Evolutionary conservation across 441 rosid genomes (phyloP), one percentile per base, ranked within the genome.

Genomic region (Bocquillonia castaneifolia): DNA sequence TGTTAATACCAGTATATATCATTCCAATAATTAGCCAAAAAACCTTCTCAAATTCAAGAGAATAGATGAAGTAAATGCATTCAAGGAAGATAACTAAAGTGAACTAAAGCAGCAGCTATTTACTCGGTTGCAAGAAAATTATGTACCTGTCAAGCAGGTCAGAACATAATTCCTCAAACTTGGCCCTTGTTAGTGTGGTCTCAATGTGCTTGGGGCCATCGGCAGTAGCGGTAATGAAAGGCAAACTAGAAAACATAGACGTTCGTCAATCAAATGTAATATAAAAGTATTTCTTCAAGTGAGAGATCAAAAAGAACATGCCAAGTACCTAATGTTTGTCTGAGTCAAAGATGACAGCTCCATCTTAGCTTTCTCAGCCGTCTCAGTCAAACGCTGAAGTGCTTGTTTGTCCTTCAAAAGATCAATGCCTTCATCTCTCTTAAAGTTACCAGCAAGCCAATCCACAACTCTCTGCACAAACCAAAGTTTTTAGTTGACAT

Each of bases 121-220:
- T 8, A 26, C 63, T 29, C 13, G 7, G 28, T 3, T 37, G 25
- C 39, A 50, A 15, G 1, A 48, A 5, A 6, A 55, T 5, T 59
- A 59, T 2, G 67, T 70, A 89, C 98, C 96, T 89, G 83, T 89
- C 98, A 15, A 91, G 89, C 37, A 93, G 79, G 70, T 93, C 93
- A 6, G 95, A 89, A 51, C 96, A 89, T 77, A 91, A 66, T 69
- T 93, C 98, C 82, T 91, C 95, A 13, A 91, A 91, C 79, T 93
- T 93, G 45, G 80, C 97, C 69, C 96, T 86, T 13, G 97, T 91
- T 39, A 91, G 80, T 42, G 94, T 91, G 39, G 99, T 85, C 77
- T 93, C 96, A 55, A 93, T 93, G 84, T 91, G 99, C 71, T 93
- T 93, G 12, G 94, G 97, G 22, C 99, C 99, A 84, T 91, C 96